Evolutionary conservation across 352 stramenopile genomes (phyloP), one percentile per base, ranked within the genome.

Genomic region (Globisporangium polare): DNA sequence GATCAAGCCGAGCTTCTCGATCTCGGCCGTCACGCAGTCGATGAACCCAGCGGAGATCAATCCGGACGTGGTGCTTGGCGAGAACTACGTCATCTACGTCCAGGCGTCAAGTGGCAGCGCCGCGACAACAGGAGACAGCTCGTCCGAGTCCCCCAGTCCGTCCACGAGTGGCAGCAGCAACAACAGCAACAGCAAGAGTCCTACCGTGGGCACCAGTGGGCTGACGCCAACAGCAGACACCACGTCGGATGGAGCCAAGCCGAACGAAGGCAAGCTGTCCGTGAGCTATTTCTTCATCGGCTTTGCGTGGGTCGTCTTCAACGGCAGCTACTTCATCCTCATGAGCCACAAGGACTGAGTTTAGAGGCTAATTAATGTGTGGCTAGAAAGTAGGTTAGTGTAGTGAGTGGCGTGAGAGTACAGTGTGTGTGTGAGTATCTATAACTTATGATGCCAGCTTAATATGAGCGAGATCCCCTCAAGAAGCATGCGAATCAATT

Each of bases 231-330:
- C 54, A 1, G 33, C 37, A 47, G 39, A 39, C 6, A 49, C 26
- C 24, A 18, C 29, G 7, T 22, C 39, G 2, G 39, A 37, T 17
- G 18, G 24, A 12, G 35, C 20, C 13, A 51, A 41, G 17, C 42
- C 13, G 18, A 53, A n/a, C n/a, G 12, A 42, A 10, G 39, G 52
- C 42, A 62, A 62, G 29, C 56, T 62, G 0, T 62, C 56, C 18
- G 22, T 52, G 15, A 60, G 58, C 39, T 75, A 75, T 45, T 18
- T 67, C n/a, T 51, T 60, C 53, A 56, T 72, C 9, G 65, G 51
- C 10, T 26, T 69, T 17, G 22, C 60, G 17, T 75, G 68, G 68
- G 49, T 75, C 22, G 10, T 67, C 29, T 51, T 66, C 37, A 75
- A 75, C 39, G 47, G 50, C 7, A 29, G 69, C 33, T 75, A 75